Percentiles rank a stretch among this genome's conserved stretches.
Conservation (phyloP, 2,329 filamentous ascomycete genomes). For the Fusarium vanettenii region DNA sequence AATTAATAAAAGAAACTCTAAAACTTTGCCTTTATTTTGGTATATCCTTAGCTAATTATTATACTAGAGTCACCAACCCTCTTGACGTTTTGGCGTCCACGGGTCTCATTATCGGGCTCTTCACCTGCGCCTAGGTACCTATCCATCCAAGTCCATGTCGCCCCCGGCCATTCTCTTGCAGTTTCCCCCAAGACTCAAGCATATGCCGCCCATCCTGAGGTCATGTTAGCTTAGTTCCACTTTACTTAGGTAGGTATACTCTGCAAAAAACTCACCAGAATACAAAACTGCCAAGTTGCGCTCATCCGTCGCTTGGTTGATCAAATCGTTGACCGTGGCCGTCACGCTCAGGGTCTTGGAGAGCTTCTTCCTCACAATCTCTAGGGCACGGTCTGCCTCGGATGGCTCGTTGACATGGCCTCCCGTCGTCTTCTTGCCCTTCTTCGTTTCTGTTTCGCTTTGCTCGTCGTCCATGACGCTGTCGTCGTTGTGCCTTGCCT, state of each 20-base stretch:
- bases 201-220: conserved; percentile 59
- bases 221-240: conserved; percentile 32
- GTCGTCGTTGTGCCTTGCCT: conserved; percentile 66
- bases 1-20: neutral
- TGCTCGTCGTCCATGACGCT: conserved; percentile 52
- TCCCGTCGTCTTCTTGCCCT: conserved; percentile 47
- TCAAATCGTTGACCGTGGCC: conserved; percentile 95
- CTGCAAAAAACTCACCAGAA: conserved; percentile 65
- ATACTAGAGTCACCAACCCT: neutral
- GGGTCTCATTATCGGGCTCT: too few relatives aligned
- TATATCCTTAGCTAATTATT: neutral
- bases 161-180: too few relatives aligned
- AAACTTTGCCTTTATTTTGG: neutral
- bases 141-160: too few relatives aligned
- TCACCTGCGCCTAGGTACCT: too few relatives aligned
- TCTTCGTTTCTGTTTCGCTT: conserved; percentile 56
- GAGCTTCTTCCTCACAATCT: conserved; percentile 95
- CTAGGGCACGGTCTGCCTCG: conserved; percentile 91
- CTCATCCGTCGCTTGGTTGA: conserved; percentile 95
- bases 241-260: neutral
- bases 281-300: conserved; percentile 92
- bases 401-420: conserved; percentile 65
- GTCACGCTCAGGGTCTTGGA: conserved; percentile 93
- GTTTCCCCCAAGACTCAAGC: conserved; percentile 45
- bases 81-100: too few relatives aligned